Percentiles rank a stretch among this genome's conserved stretches.
Conservation (phyloP, 768 basidiomycete genomes). For the Coprinopsis strossmayeri region DNA sequence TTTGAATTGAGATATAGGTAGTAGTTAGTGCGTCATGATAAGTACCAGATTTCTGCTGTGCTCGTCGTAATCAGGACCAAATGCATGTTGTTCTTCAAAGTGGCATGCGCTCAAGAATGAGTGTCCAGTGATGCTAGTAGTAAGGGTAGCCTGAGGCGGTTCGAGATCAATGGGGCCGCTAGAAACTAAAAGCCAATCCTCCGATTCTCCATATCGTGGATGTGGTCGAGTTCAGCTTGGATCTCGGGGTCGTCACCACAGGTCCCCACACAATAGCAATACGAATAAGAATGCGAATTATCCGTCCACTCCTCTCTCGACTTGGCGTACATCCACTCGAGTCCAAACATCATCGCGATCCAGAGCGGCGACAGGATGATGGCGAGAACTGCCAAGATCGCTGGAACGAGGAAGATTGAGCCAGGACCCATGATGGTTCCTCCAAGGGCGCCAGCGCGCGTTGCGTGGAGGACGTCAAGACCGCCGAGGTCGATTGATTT, state of each 20-base stretch:
- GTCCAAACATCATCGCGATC: constrained; percentile 16
- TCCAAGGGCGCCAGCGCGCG: constrained; percentile 20
- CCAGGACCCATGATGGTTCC: constrained; percentile 16
- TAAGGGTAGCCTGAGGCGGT: no score
- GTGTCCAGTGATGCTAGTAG: no score
- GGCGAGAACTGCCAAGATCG: constrained; percentile 9
- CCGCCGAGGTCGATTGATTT: constrained; percentile 16
- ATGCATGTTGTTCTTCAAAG: no score
- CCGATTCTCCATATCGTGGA: neutral
- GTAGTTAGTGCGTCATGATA: no score
- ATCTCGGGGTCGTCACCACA: constrained; percentile 19
- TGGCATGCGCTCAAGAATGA: no score
- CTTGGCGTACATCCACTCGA: constrained; percentile 15
- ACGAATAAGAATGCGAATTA: constrained; percentile 13
- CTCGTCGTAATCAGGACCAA: no score
- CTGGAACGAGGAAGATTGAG: constrained; percentile 11
- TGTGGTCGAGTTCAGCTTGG: constrained; percentile 9
- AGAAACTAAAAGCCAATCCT: neutral
- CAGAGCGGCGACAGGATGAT: constrained; percentile 17
- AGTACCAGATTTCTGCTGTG: no score
- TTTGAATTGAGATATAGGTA: no score
- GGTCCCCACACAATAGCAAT: constrained; percentile 16
- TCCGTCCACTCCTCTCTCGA: constrained; percentile 16
- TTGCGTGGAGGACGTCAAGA: constrained; percentile 19
- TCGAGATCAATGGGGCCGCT: no score